These are phyloP conservation scores for Chlamydomonas applanata DNA, from an alignment of 139 green algal species.

Conservation along the genomic window DNA sequence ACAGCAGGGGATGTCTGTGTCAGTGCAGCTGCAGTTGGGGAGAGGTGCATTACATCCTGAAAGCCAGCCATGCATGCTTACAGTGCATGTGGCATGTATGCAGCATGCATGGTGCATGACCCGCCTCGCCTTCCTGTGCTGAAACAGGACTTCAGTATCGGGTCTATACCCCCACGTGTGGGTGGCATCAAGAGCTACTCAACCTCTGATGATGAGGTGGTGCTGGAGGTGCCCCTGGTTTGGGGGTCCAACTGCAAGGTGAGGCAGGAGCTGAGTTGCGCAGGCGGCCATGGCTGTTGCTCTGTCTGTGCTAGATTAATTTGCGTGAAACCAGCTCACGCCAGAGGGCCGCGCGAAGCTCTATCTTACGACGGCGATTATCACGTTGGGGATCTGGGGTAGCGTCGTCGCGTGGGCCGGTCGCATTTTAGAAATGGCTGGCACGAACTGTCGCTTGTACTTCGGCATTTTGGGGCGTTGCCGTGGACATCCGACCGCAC, in stretches of 20 bases:
- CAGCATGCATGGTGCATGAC: not conserved
- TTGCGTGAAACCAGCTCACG: not conserved
- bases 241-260: constrained; percentile 60
- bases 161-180: constrained; percentile 42
- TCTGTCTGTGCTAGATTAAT: not conserved
- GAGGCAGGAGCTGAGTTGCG: not conserved
- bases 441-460: too few relatives aligned
- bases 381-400: not conserved
- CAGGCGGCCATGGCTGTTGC: too few relatives aligned
- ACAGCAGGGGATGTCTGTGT: not conserved
- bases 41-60: too few relatives aligned
- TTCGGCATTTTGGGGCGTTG: too few relatives aligned
- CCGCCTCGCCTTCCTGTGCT: not conserved
- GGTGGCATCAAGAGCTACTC: constrained; percentile 67
- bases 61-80: not conserved
- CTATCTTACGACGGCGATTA: not conserved
- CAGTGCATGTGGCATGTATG: not conserved
- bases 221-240: constrained; percentile 60
- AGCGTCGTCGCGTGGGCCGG: not conserved
- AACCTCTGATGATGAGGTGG: constrained; percentile 63
- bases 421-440: not conserved
- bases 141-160: constrained; percentile 58
- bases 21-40: too few relatives aligned
- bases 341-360: not conserved
- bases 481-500: too few relatives aligned